phyloP scores from a whole-genome alignment of 2,329 filamentous ascomycete genomes.

The Calonectria crousiana region DNA sequence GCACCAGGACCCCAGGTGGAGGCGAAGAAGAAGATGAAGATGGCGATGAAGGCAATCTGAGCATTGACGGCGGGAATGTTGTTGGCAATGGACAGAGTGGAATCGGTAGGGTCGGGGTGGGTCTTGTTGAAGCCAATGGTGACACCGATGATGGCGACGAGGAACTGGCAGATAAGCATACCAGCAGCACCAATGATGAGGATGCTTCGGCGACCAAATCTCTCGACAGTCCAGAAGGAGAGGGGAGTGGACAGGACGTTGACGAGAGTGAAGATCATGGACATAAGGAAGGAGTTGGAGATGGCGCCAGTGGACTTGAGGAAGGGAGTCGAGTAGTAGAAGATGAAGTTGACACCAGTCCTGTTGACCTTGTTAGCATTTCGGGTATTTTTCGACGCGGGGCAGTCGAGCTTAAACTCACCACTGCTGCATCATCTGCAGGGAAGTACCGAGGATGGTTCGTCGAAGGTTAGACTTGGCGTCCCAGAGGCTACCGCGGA shows the following conservation, averaged over 20 bases:
- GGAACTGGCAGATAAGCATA: conserved; percentile 89
- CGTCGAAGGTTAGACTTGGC: conserved; percentile 77
- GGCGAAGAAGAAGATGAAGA: conserved; percentile 86
- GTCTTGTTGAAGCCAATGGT: conserved; percentile 67
- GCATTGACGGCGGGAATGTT: conserved; percentile 72
- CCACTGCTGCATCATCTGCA: conserved; percentile 86
- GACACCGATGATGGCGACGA: conserved; percentile 83
- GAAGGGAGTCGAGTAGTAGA: conserved; percentile 89
- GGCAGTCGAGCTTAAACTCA: conserved; percentile 29
- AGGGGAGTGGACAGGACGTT: conserved; percentile 88
- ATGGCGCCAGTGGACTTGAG: conserved; percentile 84
- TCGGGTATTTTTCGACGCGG: not conserved
- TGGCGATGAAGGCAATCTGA: conserved; percentile 82
- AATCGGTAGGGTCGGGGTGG: conserved; percentile 58
- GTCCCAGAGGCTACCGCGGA: conserved; percentile 72
- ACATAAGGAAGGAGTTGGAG: conserved; percentile 83
- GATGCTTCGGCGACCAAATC: conserved; percentile 82
- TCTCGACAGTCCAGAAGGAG: conserved; percentile 89
- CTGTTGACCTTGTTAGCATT: conserved; percentile 1
- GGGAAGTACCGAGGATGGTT: conserved; percentile 77
- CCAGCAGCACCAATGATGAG: conserved; percentile 83
- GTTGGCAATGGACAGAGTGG: conserved; percentile 56
- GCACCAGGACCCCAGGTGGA: conserved; percentile 79
- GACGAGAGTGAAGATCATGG: conserved; percentile 87
- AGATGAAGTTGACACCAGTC: conserved; percentile 91